Evolutionary conservation across 495 filamentous ascomycete genomes (phyloP).

Genomic region (Hypomontagnella monticulosa): DNA sequence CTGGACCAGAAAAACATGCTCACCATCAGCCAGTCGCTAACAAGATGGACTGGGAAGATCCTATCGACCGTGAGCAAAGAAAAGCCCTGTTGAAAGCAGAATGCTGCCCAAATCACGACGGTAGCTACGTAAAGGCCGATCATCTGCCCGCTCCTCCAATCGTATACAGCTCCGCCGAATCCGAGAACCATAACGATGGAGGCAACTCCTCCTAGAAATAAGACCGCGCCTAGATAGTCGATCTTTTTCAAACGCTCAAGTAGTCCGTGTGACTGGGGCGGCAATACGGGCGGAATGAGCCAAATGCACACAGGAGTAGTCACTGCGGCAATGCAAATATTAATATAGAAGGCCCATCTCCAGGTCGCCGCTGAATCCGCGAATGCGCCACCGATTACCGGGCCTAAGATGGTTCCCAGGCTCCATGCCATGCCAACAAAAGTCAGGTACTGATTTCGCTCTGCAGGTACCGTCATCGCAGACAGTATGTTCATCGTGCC

Average conservation of each 20-base stretch:
- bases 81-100: slow-evolving; percentile 59
- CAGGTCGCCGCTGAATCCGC: slow-evolving; percentile 55
- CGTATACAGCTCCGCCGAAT: slow-evolving; percentile 64
- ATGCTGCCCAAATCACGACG: slow-evolving; percentile 59
- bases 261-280: no score
- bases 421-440: slow-evolving; percentile 56
- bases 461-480: slow-evolving; percentile 49
- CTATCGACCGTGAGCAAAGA: slow-evolving; percentile 55
- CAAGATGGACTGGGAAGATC: slow-evolving; percentile 61
- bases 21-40: slow-evolving; percentile 24
- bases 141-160: slow-evolving; percentile 57
- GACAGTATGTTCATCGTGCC: slow-evolving; percentile 56
- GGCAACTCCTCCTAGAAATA: slow-evolving; percentile 39
- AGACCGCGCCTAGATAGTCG: slow-evolving; percentile 50
- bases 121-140: slow-evolving; percentile 61
- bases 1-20: background rate
- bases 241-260: slow-evolving; percentile 8
- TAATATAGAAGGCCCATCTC: slow-evolving; percentile 74
- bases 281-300: no score
- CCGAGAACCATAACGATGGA: slow-evolving; percentile 57
- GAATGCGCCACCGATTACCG: slow-evolving; percentile 68
- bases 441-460: slow-evolving; percentile 58
- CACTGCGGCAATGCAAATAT: slow-evolving; percentile 62
- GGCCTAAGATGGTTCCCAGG: slow-evolving; percentile 58
- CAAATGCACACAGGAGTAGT: no score